Percentiles rank a stretch among this genome's conserved stretches.
Evolutionary conservation across 2,329 filamentous ascomycete genomes (phyloP).

Genomic region (Neocatenulostroma microsporum): DNA sequence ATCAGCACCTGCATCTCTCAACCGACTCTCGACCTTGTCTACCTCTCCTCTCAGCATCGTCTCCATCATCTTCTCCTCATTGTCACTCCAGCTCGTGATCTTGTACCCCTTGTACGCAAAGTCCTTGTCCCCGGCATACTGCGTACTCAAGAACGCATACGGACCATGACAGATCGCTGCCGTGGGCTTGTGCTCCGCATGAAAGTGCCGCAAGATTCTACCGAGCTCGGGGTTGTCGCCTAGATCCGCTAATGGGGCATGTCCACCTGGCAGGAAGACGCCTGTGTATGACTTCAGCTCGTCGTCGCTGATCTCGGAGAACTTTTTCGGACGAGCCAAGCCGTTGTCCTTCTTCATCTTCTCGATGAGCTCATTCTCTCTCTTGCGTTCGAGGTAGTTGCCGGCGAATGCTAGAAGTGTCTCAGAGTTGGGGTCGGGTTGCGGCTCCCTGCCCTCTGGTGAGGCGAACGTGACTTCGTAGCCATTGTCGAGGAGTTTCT

Average conservation of each 20-base stretch:
- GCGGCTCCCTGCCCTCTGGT: conserved; percentile 35
- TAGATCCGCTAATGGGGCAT: conserved; percentile 38
- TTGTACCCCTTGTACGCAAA: conserved; percentile 42
- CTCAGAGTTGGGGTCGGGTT: conserved; percentile 37
- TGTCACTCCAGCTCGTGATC: conserved; percentile 40
- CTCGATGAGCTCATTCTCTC: conserved; percentile 36
- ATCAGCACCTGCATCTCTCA: conserved; percentile 35
- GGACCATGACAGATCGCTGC: conserved; percentile 43
- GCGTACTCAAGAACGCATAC: conserved; percentile 39
- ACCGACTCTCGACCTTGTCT: conserved; percentile 34
- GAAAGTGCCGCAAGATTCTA: conserved; percentile 36
- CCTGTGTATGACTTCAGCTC: conserved; percentile 35
- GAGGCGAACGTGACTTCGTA: conserved; percentile 43
- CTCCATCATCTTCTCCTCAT: conserved; percentile 42
- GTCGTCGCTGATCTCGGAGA: conserved; percentile 33
- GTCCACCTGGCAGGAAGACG: conserved; percentile 41
- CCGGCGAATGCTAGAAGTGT: conserved; percentile 38
- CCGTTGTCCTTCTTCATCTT: conserved; percentile 41
- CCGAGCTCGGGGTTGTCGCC: conserved; percentile 37
- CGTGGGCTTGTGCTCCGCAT: conserved; percentile 35
- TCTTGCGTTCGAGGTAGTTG: conserved; percentile 39
- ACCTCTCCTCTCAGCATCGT: conserved; percentile 37
- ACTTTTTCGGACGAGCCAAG: conserved; percentile 32
- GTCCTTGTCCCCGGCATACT: conserved; percentile 25
- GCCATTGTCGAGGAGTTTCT: conserved; percentile 30